Evolutionary conservation across 345 rosid genomes (phyloP).

Genomic region (Geranium brycei): DNA sequence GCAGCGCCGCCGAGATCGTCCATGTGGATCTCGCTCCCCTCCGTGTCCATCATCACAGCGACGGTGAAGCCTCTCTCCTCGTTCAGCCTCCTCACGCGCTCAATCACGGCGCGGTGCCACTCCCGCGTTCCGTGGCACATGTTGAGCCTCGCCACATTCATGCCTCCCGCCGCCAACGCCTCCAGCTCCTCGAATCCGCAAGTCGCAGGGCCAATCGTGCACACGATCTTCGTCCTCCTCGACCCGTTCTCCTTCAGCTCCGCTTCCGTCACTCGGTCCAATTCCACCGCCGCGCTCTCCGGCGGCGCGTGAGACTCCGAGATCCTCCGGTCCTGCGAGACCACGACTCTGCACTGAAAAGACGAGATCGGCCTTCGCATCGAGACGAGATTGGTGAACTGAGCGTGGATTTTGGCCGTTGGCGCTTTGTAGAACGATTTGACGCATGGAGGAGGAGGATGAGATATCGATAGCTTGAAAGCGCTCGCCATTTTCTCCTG

Average conservation of each 20-base stretch:
- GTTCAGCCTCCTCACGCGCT: slow-evolving; percentile 67
- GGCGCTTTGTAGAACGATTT: neutral
- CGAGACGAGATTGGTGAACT: neutral
- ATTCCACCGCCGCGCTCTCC: slow-evolving; percentile 32
- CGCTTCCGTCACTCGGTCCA: slow-evolving; percentile 70
- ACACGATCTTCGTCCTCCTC: slow-evolving; percentile 82
- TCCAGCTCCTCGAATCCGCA: slow-evolving; percentile 79
- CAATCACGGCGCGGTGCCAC: slow-evolving; percentile 78
- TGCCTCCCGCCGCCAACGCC: slow-evolving; percentile 88
- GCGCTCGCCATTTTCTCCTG: neutral
- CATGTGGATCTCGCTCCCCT: slow-evolving; percentile 99
- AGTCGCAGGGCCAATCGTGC: slow-evolving; percentile 91
- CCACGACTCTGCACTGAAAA: neutral
- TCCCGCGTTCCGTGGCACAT: slow-evolving; percentile 95
- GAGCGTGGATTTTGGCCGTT: neutral
- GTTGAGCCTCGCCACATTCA: slow-evolving; percentile 95
- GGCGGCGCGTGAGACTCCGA: slow-evolving; percentile 7
- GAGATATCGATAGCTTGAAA: neutral
- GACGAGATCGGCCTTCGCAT: neutral
- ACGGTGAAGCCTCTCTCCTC: slow-evolving; percentile 94
- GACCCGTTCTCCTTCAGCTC: slow-evolving; percentile 96
- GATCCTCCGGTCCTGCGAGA: neutral
- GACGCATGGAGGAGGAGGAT: neutral
- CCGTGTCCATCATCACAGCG: slow-evolving; percentile 99
- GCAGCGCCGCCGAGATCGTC: slow-evolving; percentile 85